These are phyloP conservation scores for Termitomyces sp. DNA, from an alignment of 768 basidiomycete species.

Conservation along the genomic window DNA sequence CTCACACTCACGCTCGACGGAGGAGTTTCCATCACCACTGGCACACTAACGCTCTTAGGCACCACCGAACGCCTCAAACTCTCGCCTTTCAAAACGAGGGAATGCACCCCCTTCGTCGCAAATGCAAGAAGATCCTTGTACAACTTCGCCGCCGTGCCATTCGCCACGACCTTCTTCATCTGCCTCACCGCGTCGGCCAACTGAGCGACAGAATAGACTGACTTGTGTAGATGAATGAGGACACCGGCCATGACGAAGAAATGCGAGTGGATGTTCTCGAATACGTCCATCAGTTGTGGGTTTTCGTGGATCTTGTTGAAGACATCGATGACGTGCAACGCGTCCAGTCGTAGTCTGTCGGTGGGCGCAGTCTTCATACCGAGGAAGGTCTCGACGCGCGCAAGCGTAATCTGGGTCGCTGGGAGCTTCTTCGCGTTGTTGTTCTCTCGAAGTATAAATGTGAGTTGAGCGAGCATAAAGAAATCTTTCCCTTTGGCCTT, in stretches of 20 bases:
- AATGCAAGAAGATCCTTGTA: slow-evolving; percentile 10
- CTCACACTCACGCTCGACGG: too few species aligned
- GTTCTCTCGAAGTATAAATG: slow-evolving; percentile 19
- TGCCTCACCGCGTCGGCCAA: slow-evolving; percentile 38
- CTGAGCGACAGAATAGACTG: slow-evolving; percentile 31
- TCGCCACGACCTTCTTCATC: slow-evolving; percentile 20
- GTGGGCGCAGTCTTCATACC: background rate
- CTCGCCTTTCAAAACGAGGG: background rate
- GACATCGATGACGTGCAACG: slow-evolving; percentile 13
- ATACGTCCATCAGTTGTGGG: slow-evolving; percentile 4
- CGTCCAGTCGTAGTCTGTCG: background rate
- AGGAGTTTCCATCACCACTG: background rate
- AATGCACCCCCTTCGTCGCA: slow-evolving; percentile 3
- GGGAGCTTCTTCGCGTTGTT: background rate
- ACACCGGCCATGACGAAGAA: slow-evolving; percentile 43
- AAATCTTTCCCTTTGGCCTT: slow-evolving; percentile 44
- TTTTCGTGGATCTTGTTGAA: slow-evolving; percentile 7
- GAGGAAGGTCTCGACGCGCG: slow-evolving; percentile 24
- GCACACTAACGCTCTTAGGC: background rate
- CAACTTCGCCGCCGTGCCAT: slow-evolving; percentile 1
- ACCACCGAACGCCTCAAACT: background rate
- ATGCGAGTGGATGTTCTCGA: slow-evolving; percentile 31
- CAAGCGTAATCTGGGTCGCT: slow-evolving; percentile 17
- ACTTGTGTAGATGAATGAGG: slow-evolving; percentile 34
- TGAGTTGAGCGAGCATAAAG: slow-evolving; percentile 37